Conservation (phyloP, 2,329 filamentous ascomycete genomes). For the Diplodia seriata region DNA sequence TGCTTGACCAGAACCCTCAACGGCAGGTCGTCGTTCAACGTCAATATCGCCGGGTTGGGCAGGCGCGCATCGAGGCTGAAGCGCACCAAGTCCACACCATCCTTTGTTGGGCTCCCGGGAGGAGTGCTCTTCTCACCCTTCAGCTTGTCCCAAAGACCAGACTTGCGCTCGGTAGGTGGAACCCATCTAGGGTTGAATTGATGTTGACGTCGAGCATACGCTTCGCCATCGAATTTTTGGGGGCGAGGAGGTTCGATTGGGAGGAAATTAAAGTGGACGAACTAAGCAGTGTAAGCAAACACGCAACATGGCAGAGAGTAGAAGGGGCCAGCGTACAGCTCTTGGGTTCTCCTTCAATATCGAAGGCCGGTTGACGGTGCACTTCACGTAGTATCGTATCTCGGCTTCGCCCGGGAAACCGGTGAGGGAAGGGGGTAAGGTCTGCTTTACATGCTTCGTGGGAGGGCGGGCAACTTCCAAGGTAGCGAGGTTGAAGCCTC, state of each 20-base stretch:
- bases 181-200: constrained; percentile 56
- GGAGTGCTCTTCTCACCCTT: constrained; percentile 21
- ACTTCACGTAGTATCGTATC: constrained; percentile 93
- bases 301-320: no score
- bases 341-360: constrained; percentile 91
- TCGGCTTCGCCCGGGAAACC: constrained; percentile 87
- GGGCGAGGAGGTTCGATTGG: constrained; percentile 89
- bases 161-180: constrained; percentile 61
- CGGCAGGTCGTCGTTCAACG: constrained; percentile 85
- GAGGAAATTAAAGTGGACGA: constrained; percentile 74
- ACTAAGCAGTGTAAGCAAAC: constrained; percentile 26
- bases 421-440: constrained; percentile 86
- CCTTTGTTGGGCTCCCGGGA: constrained; percentile 29
- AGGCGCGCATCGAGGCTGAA: constrained; percentile 83
- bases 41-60: constrained; percentile 85
- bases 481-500: constrained; percentile 51
- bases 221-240: constrained; percentile 72
- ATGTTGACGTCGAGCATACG: constrained; percentile 78
- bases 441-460: constrained; percentile 76
- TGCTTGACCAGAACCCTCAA: constrained; percentile 82
- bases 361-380: constrained; percentile 87
- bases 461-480: constrained; percentile 55
- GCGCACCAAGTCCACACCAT: constrained; percentile 49
- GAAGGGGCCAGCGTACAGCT: constrained; percentile 41
- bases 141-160: constrained; percentile 61